Percentiles rank a stretch among this genome's conserved stretches.
These are phyloP conservation scores for Groenewaldozyma sp. DNA, from an alignment of 1,139 yeast genomes.

Conservation along the genomic window DNA sequence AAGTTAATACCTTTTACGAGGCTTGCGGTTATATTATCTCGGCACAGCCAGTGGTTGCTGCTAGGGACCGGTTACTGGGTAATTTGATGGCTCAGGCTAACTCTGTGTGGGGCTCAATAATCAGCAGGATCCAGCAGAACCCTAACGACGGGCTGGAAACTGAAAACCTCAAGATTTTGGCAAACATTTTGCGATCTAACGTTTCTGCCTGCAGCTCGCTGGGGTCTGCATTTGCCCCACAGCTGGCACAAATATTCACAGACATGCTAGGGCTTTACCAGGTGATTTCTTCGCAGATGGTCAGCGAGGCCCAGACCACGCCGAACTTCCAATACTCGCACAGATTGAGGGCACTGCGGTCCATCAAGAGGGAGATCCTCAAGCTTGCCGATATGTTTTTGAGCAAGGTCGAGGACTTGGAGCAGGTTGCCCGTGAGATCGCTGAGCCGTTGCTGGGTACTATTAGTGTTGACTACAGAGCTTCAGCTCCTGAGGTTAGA, in stretches of 20 bases:
- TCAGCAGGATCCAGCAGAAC: slow-evolving; percentile 78
- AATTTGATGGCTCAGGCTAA: slow-evolving; percentile 89
- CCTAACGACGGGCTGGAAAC: slow-evolving; percentile 76
- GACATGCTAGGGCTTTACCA: slow-evolving; percentile 85
- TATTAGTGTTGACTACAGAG: slow-evolving; percentile 80
- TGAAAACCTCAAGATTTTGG: slow-evolving; percentile 85
- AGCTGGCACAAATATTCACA: slow-evolving; percentile 74
- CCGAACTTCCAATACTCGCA: slow-evolving; percentile 67
- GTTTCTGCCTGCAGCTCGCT: slow-evolving; percentile 88
- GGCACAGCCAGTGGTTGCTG: slow-evolving; percentile 59
- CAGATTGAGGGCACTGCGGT: slow-evolving; percentile 87
- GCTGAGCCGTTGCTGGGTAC: slow-evolving; percentile 79
- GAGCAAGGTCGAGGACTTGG: slow-evolving; percentile 76
- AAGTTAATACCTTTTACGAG: slow-evolving; percentile 93
- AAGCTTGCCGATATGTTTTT: slow-evolving; percentile 85
- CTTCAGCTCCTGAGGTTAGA: slow-evolving; percentile 90
- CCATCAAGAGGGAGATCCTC: slow-evolving; percentile 89
- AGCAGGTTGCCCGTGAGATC: slow-evolving; percentile 75
- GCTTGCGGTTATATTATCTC: slow-evolving; percentile 93
- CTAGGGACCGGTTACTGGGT: slow-evolving; percentile 61
- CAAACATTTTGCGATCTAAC: slow-evolving; percentile 88
- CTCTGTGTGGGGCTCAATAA: slow-evolving; percentile 87
- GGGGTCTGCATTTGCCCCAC: slow-evolving; percentile 88
- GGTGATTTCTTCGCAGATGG: slow-evolving; percentile 82
- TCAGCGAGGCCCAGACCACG: slow-evolving; percentile 10